Base-by-base conservation (phyloP, 768 basidiomycete genomes). In the Trametes cinnabarina region DNA sequence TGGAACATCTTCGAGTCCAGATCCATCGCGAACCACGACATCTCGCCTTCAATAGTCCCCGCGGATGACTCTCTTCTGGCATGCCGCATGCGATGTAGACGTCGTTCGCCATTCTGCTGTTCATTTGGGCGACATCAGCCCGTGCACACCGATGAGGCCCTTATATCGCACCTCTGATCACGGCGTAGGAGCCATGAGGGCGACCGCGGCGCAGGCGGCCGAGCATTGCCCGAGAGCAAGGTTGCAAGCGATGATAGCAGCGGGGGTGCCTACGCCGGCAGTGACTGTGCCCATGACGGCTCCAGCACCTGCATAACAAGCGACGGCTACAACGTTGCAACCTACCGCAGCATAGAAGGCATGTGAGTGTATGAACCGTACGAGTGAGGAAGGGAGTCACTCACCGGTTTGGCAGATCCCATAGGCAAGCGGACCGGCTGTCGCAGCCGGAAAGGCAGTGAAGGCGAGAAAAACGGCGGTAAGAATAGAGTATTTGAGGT, bases 271-370 rank as follows among this genome's bases (percentile, higher is more conserved):
- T 0, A 73, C 52, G 3, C 73, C 73, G 1, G 76, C 77, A 17
- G 75, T 53, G 44, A 78, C 64, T 3, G 77, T 78, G 4, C 79
- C 80, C 55, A 80, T 80, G 0, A 72, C 74, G 39, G 67, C 54
- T 0, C 78, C 78, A 1, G 77, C 77, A 0, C 68, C 76, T 1
- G 76, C 71, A 47, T 79, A 80, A 64, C 79, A 80, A 0, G 75
- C 72, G 1, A 79, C 75, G 3, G 68, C 75, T 17, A 76, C 47
- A 37, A 65, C 59, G 55, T 76, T 77, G 57, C 77, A 74, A 1
- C 70, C 72, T 71, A 44, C 35, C 41, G 32, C 28, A 40, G 41
- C 49, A 35, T 26, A 11, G 10, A 28, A 20, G 34, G 37, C 1
- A 32, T 15, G 19, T 25, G 17, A 49, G 53, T 25, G 61, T 70